Evolutionary conservation across 768 basidiomycete species (phyloP), one percentile per base, ranked within the genome.

Genomic region (Phlegmacium glaucopus): DNA sequence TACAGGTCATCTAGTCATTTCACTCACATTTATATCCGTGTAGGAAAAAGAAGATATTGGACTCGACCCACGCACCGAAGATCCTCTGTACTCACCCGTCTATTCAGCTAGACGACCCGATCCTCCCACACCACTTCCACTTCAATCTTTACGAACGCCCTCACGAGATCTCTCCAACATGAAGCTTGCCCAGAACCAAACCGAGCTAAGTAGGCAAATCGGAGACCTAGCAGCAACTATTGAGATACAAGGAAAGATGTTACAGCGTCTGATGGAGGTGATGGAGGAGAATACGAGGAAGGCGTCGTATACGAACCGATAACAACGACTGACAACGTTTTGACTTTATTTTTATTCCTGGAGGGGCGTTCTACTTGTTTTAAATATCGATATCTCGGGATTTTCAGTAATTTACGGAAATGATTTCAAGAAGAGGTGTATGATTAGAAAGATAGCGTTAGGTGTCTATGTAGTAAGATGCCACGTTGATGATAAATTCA

Each of bases 151-250:
- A 17, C 47, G 49, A 32, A 42, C 50, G n/a, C 39, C 54, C 25
- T 44, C 41, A 29, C 50, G 66, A 49, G 81, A 85, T 49, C 67
- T 84, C 10, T 69, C 74, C 0, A 84, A 83, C 47, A 63, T 74
- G 28, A 85, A 85, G 55, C 68, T 84, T 1, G 82, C 80, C 4
- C 75, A 81, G 57, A 85, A 84, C 50, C 83, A 85, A 59, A 75
- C 75, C 8, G 84, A 83, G 61, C 66, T 90, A 35, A 80, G 79
- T 50, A 66, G 65, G 37, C 85, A 89, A 65, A 84, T 90, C 38
- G 63, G 70, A 8, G 81, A 83, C 47, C 66, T 88, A 35, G 69
- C 74, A 9, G 61, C 53, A 5, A 69, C 74, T 6, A 72, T 87
- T n/a, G 82, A 85, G 60, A 60, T 59, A 46, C 86, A 89, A 53